Evolutionary conservation across 345 rosid species (phyloP).

Genomic region (Cardamine chenopodiifolia): DNA sequence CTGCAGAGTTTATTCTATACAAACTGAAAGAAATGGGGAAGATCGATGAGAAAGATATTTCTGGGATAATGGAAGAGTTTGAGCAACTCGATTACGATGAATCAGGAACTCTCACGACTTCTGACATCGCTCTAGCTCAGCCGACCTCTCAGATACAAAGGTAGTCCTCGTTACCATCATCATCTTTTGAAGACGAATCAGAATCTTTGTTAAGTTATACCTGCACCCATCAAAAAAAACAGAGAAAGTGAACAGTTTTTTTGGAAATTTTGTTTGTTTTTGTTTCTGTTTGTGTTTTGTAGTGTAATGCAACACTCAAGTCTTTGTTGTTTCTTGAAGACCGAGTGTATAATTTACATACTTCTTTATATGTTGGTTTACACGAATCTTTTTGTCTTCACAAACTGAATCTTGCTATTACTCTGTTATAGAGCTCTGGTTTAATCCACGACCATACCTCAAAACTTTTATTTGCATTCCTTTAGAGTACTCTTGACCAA

Average conservation of each 20-base stretch:
- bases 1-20: conserved; percentile 67
- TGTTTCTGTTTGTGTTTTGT: neutral
- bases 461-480: neutral
- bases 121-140: conserved; percentile 43
- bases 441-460: neutral
- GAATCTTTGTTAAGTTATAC: neutral
- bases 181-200: neutral
- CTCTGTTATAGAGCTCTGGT: neutral
- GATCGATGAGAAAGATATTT: conserved; percentile 70
- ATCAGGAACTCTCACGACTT: conserved; percentile 39
- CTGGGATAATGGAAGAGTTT: conserved; percentile 63
- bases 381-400: neutral
- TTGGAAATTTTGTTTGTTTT: neutral
- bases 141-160: conserved; percentile 28
- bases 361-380: neutral
- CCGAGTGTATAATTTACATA: conserved; percentile 15
- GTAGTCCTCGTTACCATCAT: conserved; percentile 1
- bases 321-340: conserved; percentile 17
- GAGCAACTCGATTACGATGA: conserved; percentile 71
- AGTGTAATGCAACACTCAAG: neutral
- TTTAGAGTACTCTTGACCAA: neutral
- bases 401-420: conserved; percentile 1
- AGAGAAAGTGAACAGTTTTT: neutral
- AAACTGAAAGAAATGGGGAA: conserved; percentile 93
- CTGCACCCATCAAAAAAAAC: neutral